These are phyloP conservation scores for Maudiozyma saulgeensis DNA, from an alignment of 805 yeast genomes.

Conservation along the genomic window DNA sequence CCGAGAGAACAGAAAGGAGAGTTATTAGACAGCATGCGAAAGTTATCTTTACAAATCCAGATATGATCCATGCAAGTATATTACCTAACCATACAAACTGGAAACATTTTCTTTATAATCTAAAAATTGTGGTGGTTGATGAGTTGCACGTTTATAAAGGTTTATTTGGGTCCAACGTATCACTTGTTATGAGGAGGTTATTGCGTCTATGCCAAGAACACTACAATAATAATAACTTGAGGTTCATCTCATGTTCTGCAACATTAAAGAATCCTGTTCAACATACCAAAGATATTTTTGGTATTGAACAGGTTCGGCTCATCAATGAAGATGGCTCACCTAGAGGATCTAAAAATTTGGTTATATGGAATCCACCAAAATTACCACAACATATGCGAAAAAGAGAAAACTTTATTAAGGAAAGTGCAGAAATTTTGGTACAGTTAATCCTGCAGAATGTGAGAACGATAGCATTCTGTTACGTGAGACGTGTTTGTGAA, in stretches of 20 bases:
- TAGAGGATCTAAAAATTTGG: conserved; percentile 59
- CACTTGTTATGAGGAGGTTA: conserved; percentile 72
- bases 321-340: conserved; percentile 84
- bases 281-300: conserved; percentile 70
- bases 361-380: conserved; percentile 81
- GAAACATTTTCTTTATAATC: conserved; percentile 53
- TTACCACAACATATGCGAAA: conserved; percentile 46
- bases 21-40: conserved; percentile 54
- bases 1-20: conserved; percentile 47
- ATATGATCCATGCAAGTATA: conserved; percentile 77
- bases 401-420: conserved; percentile 61
- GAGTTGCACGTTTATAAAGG: conserved; percentile 86
- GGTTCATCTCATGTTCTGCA: conserved; percentile 88
- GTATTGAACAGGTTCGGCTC: conserved; percentile 49
- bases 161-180: conserved; percentile 86
- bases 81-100: conserved; percentile 71
- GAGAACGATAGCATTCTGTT: conserved; percentile 84
- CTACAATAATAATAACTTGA: conserved; percentile 37
- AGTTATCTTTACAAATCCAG: conserved; percentile 90
- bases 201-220: conserved; percentile 40
- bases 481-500: conserved; percentile 79
- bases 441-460: conserved; percentile 54
- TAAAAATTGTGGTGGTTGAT: conserved; percentile 71
- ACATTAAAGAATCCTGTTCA: conserved; percentile 66
- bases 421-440: conserved; percentile 66